Base-by-base conservation (phyloP, 768 basidiomycete genomes). In the Boletellus sp. region DNA sequence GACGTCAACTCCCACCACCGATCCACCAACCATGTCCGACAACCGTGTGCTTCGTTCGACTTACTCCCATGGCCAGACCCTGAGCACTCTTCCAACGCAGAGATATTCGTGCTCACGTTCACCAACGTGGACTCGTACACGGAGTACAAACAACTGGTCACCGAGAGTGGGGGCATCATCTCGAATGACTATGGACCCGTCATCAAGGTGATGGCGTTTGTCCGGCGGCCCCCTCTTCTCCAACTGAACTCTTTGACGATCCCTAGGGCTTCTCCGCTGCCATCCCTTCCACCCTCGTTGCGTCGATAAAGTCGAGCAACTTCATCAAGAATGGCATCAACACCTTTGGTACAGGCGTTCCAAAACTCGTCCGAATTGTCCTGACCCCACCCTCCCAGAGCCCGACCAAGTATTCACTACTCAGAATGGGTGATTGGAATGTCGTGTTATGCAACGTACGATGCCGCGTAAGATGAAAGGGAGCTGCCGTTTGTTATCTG, bases 201-300 rank as follows among this genome's bases (percentile, higher is more conserved):
- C 7, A 3, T 51, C 7, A 3, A 35, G 45, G 62, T 52, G 28
- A 28, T 3, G 28, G 45, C 1, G 42, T 48, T 10, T 28, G 6
- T 13, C 13, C 12, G 16, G 11, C n/a, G n/a, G n/a, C n/a, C n/a
- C n/a, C n/a, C n/a, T n/a, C 28, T 41, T 5, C 3, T 34, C 42
- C 9, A 4, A 31, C 2, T 47, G 3, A 20, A 38, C 40, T 16
- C 15, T 44, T n/a, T 1, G 5, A 3, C 6, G 17, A 16, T 28
- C 12, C 42, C 8, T 19, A 65, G 62, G 50, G 55, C 17, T 62
- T 63, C 53, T 40, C 50, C 1, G 63, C 57, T n/a, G 13, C 10
- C 37, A 51, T 63, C 4, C 48, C 63, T 5, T 12, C 11, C 0
- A 1, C 19, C 15, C 1, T 53, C 13, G 45, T 47, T 22, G 0